Base-by-base conservation (phyloP, 495 filamentous ascomycete genomes). In the Penicillium egyptiacum region DNA sequence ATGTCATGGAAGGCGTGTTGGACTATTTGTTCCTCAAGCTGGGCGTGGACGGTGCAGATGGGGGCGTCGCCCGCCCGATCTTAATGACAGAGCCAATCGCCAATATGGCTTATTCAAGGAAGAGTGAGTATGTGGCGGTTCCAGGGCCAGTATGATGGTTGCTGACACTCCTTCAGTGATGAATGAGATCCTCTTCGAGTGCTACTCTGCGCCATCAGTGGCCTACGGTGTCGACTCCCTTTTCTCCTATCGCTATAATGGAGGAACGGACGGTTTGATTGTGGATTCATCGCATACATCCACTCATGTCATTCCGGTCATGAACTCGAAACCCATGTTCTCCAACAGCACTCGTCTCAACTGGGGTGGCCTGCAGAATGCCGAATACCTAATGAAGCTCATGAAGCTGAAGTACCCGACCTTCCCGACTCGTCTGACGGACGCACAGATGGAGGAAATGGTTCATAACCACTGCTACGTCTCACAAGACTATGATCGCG, bases 51-150 rank as follows among this genome's bases (percentile, higher is more conserved):
- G 88, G 87, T 6, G 76, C 77, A 16, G 72, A 77, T 48, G 90
- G 89, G 30, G 80, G 81, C 8, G 82, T 98, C 37, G 92, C 90
- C 57, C 77, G 91, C 64, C 91, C 93, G 2, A 81, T 98, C 56
- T 85, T 98, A 42, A 95, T 98, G 91, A 98, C 94, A 0, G 94
- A 98, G 70, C 87, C 95, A 0, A 85, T 96, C 56, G 94, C 92
- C 10, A 96, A 96, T 69, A 72, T 94, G 51, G 82, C 79, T 22
- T 98, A 98, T 70, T 86, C 91, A 33, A 74, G 91, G 58, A 91
- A 88, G 75, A 90, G 92, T 96, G 72, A 58, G 87, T 78, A 5
- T 19, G 33, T 35, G 1, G 10, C 16, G 43, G 9, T n/a, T 23
- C n/a, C 10, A 47, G 23, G 8, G 14, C 25, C 12, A 28, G 9